Evolutionary conservation across 306 rosid species (phyloP), one percentile per base, ranked within the genome.

Genomic region (Inga leiocalycina): DNA sequence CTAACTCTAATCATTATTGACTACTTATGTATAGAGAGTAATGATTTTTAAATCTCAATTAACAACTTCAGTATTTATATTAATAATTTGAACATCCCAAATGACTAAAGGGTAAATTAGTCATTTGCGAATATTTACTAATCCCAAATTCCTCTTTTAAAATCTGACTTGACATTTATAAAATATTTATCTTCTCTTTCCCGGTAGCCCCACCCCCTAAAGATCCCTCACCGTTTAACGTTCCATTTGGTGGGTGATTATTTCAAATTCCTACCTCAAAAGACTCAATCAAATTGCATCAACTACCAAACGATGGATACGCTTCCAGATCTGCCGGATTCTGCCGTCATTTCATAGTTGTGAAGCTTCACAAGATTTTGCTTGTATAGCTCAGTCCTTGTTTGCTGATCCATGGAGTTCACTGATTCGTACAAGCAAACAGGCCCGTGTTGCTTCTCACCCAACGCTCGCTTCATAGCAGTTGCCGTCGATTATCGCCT

Each of bases 401-500:
- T n/a, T 71, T 32, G 6, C 35, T 57, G 72, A 86, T 79, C 80
- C 4, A 93, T 95, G 99, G 99, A 96, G 94, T 96, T 96, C 90
- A 96, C 98, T 16, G 99, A 96, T 45, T 77, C 89, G 77, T 96
- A 92, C 92, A 96, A 96, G 84, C 99, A 92, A 88, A 92, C 90
- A 5, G 99, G 99, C 15, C 98, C 98, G 1, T 96, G 91, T 84
- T 96, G 89, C 79, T 96, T 96, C 93, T 96, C 99, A 12, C 99
- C 99, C 81, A 92, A 93, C 72, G 88, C 98, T 74, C 97, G 97
- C 76, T 96, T 75, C 86, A 90, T 96, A 10, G 98, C 99, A 66
- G 94, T 91, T 10, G 97, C 97, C 66, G 99, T 94, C 82, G 99
- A 96, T 83, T 96, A 94, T 75, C 98, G 98, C 87, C 99, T 96